Evolutionary conservation across 257 asterid genomes (phyloP).

Genomic region (Penstemon eatonii): DNA sequence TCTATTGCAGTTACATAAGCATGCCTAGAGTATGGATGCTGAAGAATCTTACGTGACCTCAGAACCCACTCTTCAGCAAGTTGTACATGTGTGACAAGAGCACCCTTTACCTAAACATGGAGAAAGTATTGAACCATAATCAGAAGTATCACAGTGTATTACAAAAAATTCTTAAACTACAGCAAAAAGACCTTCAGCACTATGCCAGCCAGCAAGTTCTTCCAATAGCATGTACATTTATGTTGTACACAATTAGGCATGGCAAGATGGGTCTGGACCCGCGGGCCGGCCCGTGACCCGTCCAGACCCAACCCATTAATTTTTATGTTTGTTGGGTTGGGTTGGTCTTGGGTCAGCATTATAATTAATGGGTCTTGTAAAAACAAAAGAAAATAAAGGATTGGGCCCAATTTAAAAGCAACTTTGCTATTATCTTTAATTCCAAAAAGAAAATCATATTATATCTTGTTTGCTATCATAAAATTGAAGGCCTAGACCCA

Average conservation of each 20-base stretch:
- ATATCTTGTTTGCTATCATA: too few relatives aligned
- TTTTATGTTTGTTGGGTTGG: too few relatives aligned
- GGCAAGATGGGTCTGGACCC: too few relatives aligned
- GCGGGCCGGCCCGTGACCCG: too few relatives aligned
- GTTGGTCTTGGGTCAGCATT: too few relatives aligned
- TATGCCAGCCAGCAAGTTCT: slow-evolving; percentile 12
- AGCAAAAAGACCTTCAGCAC: slow-evolving; percentile 16
- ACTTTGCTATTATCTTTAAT: too few relatives aligned
- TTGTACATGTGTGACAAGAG: slow-evolving; percentile 50
- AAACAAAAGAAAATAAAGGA: too few relatives aligned
- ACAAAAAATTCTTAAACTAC: slow-evolving; percentile 8
- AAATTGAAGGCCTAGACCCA: too few relatives aligned
- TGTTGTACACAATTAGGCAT: background rate
- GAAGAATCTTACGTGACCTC: slow-evolving; percentile 58
- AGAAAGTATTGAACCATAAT: slow-evolving; percentile 20
- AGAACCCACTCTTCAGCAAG: slow-evolving; percentile 87
- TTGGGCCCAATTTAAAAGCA: too few relatives aligned
- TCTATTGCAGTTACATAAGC: slow-evolving; percentile 62
- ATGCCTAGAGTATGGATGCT: slow-evolving; percentile 58
- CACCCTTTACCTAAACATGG: slow-evolving; percentile 68
- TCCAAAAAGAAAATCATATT: too few relatives aligned
- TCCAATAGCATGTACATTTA: slow-evolving; percentile 22
- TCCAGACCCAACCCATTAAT: too few relatives aligned
- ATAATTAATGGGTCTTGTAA: too few relatives aligned
- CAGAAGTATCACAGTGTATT: background rate